Evolutionary conservation across 768 basidiomycete genomes (phyloP).

Genomic region (Ramaria sp.): DNA sequence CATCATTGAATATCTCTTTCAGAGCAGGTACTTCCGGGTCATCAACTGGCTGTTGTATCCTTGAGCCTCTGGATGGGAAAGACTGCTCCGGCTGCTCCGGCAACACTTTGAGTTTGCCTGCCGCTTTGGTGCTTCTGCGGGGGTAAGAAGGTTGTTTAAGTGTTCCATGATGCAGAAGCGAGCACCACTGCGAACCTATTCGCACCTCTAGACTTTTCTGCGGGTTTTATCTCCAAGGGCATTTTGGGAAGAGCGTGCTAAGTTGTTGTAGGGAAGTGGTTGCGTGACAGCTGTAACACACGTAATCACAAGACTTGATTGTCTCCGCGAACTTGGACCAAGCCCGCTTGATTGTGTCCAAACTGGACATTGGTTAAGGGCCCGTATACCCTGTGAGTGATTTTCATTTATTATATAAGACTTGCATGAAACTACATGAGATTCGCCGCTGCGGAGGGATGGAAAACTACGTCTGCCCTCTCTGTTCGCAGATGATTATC

Average conservation of each 20-base stretch:
- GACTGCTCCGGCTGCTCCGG: constrained; percentile 68
- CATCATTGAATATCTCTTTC: constrained; percentile 11
- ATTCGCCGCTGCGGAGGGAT: too few relatives aligned
- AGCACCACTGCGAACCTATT: background rate
- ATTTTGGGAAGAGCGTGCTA: background rate
- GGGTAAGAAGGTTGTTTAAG: background rate
- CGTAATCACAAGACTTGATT: background rate
- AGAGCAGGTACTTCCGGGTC: constrained; percentile 9
- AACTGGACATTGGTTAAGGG: too few relatives aligned
- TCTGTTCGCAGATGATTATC: background rate
- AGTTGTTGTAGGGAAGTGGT: background rate
- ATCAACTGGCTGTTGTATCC: background rate
- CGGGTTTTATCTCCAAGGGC: constrained; percentile 1
- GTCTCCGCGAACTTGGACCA: background rate
- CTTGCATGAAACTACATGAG: too few relatives aligned
- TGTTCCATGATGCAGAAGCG: background rate
- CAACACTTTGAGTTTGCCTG: constrained; percentile 80
- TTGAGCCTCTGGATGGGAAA: constrained; percentile 17
- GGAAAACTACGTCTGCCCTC: too few relatives aligned
- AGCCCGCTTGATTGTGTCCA: too few relatives aligned
- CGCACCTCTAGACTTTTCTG: constrained; percentile 5
- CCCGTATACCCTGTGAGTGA: too few relatives aligned
- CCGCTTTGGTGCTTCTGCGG: constrained; percentile 70
- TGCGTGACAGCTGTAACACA: background rate
- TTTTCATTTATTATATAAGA: too few relatives aligned